Percentiles rank a stretch among this genome's conserved stretches.
Conservation (phyloP, 1,139 yeast genomes). For the Pichia cactophila region DNA sequence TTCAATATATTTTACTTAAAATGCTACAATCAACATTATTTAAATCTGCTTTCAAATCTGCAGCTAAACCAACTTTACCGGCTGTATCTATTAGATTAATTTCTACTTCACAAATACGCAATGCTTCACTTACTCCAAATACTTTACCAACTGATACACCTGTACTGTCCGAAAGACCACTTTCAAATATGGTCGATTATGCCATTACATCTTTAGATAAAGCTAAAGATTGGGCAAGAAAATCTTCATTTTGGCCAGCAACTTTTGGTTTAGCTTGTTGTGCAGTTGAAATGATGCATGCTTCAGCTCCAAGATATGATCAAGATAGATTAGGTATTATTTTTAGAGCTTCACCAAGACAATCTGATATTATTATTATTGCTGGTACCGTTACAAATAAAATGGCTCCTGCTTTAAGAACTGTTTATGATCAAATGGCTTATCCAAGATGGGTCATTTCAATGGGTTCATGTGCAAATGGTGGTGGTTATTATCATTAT, state of each 20-base stretch:
- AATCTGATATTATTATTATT: conserved; percentile 87
- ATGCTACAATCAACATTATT: background rate
- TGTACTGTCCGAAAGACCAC: conserved; percentile 43
- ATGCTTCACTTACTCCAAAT: conserved; percentile 19
- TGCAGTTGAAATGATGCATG: conserved; percentile 96
- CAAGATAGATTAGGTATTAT: conserved; percentile 90
- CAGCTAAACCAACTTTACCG: conserved; percentile 1
- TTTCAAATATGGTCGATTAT: conserved; percentile 60
- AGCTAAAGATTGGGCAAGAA: conserved; percentile 88
- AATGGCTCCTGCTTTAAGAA: conserved; percentile 92
- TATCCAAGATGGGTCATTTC: conserved; percentile 88
- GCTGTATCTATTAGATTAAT: conserved; percentile 9
- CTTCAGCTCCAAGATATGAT: conserved; percentile 85
- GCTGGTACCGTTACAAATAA: conserved; percentile 90
- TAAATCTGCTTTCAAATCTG: conserved; percentile 4
- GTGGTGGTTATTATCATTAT: conserved; percentile 90
- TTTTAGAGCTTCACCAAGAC: conserved; percentile 93
- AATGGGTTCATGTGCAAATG: conserved; percentile 93
- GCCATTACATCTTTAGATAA: conserved; percentile 80
- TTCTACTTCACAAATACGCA: conserved; percentile 11
- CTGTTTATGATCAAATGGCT: conserved; percentile 92
- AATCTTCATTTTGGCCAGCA: conserved; percentile 90
- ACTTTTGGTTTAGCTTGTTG: conserved; percentile 90
- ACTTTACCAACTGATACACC: conserved; percentile 39
- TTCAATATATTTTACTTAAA: background rate